These are phyloP conservation scores for Beauveria rudraprayagi DNA, from an alignment of 2,329 filamentous ascomycete species.

Conservation along the genomic window DNA sequence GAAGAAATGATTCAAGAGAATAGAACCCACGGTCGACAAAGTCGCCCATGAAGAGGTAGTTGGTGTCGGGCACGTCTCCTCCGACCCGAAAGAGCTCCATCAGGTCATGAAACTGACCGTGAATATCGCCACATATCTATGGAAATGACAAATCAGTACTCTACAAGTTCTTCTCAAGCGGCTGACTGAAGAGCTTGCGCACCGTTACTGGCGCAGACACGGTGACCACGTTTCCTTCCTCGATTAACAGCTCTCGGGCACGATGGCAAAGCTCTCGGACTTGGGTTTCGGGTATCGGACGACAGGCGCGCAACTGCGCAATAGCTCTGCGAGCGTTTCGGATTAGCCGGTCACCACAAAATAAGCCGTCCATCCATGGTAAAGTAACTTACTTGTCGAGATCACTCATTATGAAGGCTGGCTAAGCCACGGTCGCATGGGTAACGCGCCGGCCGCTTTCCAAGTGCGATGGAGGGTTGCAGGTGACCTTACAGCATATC, in stretches of 20 bases:
- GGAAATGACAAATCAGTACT: background rate
- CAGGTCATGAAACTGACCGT: slow-evolving; percentile 91
- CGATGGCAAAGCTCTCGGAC: slow-evolving; percentile 97
- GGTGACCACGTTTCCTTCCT: slow-evolving; percentile 94
- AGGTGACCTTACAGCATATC: background rate
- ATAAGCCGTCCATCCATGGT: background rate
- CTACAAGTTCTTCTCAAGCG: background rate
- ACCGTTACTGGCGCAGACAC: slow-evolving; percentile 92
- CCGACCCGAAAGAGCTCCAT: slow-evolving; percentile 96
- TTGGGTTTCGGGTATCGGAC: slow-evolving; percentile 89
- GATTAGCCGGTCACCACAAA: background rate
- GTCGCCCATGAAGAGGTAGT: slow-evolving; percentile 97
- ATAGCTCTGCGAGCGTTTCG: slow-evolving; percentile 61
- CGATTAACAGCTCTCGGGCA: slow-evolving; percentile 88
- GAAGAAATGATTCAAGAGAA: slow-evolving; percentile 91
- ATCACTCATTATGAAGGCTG: slow-evolving; percentile 64
- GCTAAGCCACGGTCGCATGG: slow-evolving; percentile 14
- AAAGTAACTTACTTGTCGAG: slow-evolving; percentile 65
- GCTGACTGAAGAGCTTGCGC: slow-evolving; percentile 22
- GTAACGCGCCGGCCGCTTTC: slow-evolving; percentile 17
- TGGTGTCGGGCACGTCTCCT: slow-evolving; percentile 88
- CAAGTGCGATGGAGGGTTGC: background rate
- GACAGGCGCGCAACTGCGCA: slow-evolving; percentile 87
- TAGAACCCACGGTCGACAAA: slow-evolving; percentile 98
- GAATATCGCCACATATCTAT: slow-evolving; percentile 91